phyloP scores from a whole-genome alignment of 768 basidiomycete genomes.

The Cubamyces lactineus region DNA sequence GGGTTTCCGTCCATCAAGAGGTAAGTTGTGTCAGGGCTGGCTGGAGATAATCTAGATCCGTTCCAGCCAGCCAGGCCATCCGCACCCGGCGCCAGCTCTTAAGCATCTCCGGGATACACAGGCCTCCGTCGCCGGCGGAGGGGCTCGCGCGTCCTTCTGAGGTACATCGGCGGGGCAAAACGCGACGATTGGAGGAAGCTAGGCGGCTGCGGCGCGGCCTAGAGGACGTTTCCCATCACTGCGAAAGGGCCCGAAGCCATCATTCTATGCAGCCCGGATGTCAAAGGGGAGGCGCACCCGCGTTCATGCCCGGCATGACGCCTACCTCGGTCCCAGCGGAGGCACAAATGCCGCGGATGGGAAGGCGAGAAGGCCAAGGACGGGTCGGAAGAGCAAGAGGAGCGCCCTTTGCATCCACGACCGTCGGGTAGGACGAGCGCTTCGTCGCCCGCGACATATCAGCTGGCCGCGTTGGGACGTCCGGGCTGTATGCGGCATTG shows the following conservation, averaged over 20 bases:
- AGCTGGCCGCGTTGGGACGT: neutral
- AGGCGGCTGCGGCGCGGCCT: neutral
- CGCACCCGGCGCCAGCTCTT: neutral
- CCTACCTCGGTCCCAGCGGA: too few species aligned
- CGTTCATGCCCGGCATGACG: too few species aligned
- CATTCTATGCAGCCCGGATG: conserved; percentile 5
- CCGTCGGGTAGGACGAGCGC: conserved; percentile 16
- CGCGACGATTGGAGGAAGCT: conserved; percentile 5
- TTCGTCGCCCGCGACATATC: neutral
- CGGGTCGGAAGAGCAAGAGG: neutral
- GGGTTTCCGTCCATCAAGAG: neutral
- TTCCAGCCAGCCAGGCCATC: neutral
- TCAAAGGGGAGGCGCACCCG: neutral
- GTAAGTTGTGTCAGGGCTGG: conserved; percentile 10
- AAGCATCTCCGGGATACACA: neutral
- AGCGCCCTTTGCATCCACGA: conserved; percentile 16
- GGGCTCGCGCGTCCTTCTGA: conserved; percentile 1
- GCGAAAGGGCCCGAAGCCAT: conserved; percentile 5
- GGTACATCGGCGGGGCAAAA: conserved; percentile 10
- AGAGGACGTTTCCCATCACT: conserved; percentile 7
- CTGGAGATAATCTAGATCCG: neutral
- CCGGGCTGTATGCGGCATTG: neutral
- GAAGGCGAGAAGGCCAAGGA: neutral
- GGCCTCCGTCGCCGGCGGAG: neutral
- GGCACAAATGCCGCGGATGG: neutral